phyloP scores from a whole-genome alignment of 2,329 filamentous ascomycete species.

The Beauveria varroae region DNA sequence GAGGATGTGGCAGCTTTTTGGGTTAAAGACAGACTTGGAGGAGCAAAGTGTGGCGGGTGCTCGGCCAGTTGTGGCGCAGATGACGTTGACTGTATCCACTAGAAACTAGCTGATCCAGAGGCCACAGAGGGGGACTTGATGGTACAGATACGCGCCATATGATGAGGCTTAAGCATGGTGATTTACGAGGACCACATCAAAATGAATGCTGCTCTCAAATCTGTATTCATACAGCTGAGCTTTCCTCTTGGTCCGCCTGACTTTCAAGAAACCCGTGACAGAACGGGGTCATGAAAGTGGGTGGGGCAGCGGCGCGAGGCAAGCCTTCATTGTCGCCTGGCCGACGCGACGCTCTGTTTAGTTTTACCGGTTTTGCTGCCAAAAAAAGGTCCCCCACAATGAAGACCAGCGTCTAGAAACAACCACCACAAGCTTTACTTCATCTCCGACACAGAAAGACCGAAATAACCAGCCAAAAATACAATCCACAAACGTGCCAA shows the following conservation, averaged over 20 bases:
- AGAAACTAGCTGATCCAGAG: too few species aligned
- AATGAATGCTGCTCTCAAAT: too few species aligned
- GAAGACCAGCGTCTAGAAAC: background rate
- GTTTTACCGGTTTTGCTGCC: constrained; percentile 1
- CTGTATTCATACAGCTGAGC: background rate
- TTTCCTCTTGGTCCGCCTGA: background rate
- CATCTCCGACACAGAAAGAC: too few species aligned
- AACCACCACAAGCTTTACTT: too few species aligned
- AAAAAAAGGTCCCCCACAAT: background rate
- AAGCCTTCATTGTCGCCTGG: constrained; percentile 22
- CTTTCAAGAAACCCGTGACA: background rate
- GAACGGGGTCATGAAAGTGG: background rate
- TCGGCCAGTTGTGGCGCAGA: constrained; percentile 4
- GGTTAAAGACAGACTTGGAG: background rate
- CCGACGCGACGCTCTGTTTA: constrained; percentile 18
- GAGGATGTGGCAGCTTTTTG: background rate
- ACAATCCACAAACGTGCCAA: too few species aligned
- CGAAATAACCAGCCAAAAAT: too few species aligned
- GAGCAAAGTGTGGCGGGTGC: constrained; percentile 6
- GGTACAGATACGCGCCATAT: background rate
- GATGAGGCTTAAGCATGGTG: too few species aligned
- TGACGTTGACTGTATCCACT: constrained; percentile 11
- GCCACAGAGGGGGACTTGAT: too few species aligned
- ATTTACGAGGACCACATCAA: too few species aligned
- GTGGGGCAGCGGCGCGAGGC: background rate